Evolutionary conservation across 495 filamentous ascomycete species (phyloP), one percentile per base, ranked within the genome.

Genomic region (Neurospora sp.): DNA sequence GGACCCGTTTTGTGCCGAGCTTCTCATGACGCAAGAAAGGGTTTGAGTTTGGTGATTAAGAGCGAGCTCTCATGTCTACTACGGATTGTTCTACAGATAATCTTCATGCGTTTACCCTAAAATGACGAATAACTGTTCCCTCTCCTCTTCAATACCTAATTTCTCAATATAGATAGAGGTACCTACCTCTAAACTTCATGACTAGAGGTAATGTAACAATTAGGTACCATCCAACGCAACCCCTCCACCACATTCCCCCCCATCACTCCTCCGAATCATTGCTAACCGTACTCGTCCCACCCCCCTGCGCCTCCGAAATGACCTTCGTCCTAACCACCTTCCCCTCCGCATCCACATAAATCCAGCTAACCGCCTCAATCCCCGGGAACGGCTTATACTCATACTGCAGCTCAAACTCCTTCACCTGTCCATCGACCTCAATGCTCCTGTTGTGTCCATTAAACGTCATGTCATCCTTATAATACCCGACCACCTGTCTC

Each of bases 301-400:
- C 88, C 4, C 82, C 88, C 73, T 79, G 75, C 11, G 79, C 83
- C 78, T 89, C 87, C 71, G 84, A 83, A 54, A 89, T 76, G 4
- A 89, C 83, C 74, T 85, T 81, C 70, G 87, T 85, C 39, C 79
- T 80, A 8, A 85, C 78, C 14, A 89, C 87, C 9, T 74, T 74
- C 23, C 87, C 87, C 9, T 46, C 75, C 54, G 78, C 77, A 62
- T 86, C 81, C n/a, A 83, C 76, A 72, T 85, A 88, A n/a, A 89
- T 81, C 46, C 80, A 81, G 54, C 83, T 82, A 10, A 85, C 77
- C 7, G 81, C 85, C 46, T 81, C 82, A 35, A 89, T 74, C 1
- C 87, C 87, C 4, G 80, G 77, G 69, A 84, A 88, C n/a, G 88
- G 87, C 72, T 75, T 75, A 75, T 89, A 89, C 48, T 83, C 78